Conservation (phyloP, 1,139 yeast species). For the Pichia kudriavzevii region DNA sequence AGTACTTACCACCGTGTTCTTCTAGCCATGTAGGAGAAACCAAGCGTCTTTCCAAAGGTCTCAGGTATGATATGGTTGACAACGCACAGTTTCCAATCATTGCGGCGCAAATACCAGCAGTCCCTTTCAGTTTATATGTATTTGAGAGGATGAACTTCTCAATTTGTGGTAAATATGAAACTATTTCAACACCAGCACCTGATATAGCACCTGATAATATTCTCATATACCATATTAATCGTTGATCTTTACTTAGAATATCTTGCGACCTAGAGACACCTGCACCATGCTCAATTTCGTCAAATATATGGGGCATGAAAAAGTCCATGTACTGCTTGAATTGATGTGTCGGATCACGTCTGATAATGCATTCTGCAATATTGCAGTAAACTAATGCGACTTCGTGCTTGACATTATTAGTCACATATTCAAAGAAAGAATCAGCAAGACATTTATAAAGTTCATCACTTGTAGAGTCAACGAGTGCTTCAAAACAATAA, state of each 20-base stretch:
- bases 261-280: slow-evolving; percentile 62
- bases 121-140: slow-evolving; percentile 62
- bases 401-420: slow-evolving; percentile 54
- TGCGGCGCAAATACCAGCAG: slow-evolving; percentile 30
- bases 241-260: slow-evolving; percentile 68
- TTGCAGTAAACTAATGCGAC: slow-evolving; percentile 65
- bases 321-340: slow-evolving; percentile 40
- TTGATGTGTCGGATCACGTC: slow-evolving; percentile 46
- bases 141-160: slow-evolving; percentile 43
- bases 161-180: slow-evolving; percentile 41
- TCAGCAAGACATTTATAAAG: slow-evolving; percentile 48
- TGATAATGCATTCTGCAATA: slow-evolving; percentile 61
- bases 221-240: slow-evolving; percentile 64
- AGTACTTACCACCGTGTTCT: slow-evolving; percentile 27
- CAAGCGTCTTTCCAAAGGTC: slow-evolving; percentile 47
- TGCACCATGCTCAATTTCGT: slow-evolving; percentile 77
- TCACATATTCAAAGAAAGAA: slow-evolving; percentile 47
- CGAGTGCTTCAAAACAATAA: slow-evolving; percentile 56
- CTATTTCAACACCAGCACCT: slow-evolving; percentile 50
- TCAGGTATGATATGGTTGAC: slow-evolving; percentile 55
- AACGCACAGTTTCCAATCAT: slow-evolving; percentile 46
- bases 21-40: slow-evolving; percentile 36
- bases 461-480: slow-evolving; percentile 65
- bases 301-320: slow-evolving; percentile 47
- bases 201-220: slow-evolving; percentile 67